phyloP scores from a whole-genome alignment of 2,329 filamentous ascomycete genomes.

The Pestalotiopsis sp. region DNA sequence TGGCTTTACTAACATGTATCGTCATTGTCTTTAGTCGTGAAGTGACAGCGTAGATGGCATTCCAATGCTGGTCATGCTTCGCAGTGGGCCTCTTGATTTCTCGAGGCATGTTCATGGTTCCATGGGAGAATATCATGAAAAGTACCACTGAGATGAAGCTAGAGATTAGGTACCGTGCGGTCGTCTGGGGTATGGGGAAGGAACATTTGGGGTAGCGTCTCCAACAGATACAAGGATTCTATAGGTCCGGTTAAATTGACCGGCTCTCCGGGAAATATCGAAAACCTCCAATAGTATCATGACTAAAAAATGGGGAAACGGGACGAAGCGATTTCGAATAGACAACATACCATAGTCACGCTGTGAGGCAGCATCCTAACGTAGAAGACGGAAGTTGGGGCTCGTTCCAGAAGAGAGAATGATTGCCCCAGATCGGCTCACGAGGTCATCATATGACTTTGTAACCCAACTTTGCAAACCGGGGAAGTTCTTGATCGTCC shows the following conservation, averaged over 20 bases:
- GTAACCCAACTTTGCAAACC: background rate
- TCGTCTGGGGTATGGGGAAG: background rate
- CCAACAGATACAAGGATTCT: background rate
- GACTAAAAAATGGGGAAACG: background rate
- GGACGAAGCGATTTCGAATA: slow-evolving; percentile 7
- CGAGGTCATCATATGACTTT: background rate
- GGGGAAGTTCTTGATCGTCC: background rate
- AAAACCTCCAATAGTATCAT: slow-evolving; percentile 2
- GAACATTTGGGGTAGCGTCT: background rate
- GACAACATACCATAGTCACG: background rate
- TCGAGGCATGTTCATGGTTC: no score
- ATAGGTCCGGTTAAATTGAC: slow-evolving; percentile 4
- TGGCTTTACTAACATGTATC: no score
- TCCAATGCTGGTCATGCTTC: no score
- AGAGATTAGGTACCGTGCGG: background rate
- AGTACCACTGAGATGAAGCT: no score
- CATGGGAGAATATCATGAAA: no score
- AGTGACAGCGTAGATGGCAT: no score
- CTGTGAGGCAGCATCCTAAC: background rate
- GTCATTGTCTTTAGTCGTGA: no score
- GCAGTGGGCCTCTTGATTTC: no score
- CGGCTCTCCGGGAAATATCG: background rate
- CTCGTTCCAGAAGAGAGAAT: background rate
- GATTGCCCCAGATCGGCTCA: background rate
- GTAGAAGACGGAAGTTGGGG: background rate